A percentile compares a stretch with the other conserved stretches of the same genome.
phyloP scores from a whole-genome alignment of 345 rosid species.

The Bruguiera sexangula region DNA sequence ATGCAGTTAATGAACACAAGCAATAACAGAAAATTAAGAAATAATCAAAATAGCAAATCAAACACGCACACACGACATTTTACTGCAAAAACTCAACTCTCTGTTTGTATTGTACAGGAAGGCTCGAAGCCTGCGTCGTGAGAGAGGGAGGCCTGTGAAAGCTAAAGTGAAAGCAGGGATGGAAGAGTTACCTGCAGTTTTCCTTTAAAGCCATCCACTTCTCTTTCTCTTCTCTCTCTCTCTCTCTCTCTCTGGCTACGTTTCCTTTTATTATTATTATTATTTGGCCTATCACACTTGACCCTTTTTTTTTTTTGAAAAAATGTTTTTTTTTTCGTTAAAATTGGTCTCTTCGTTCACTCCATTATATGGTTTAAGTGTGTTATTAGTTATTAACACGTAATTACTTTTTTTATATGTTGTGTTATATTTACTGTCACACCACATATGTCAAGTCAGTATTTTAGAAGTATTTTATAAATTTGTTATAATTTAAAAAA shows the following conservation, averaged over 20 bases:
- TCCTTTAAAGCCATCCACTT: background rate
- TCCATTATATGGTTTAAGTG: too few relatives aligned
- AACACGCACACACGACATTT: too few relatives aligned
- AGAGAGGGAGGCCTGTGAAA: background rate
- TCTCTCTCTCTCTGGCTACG: background rate
- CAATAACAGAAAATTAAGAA: background rate
- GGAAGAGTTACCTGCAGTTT: background rate
- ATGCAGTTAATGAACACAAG: background rate
- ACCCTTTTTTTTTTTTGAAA: too few relatives aligned
- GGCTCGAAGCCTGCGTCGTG: background rate
- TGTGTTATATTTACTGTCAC: too few relatives aligned
- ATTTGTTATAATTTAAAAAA: too few relatives aligned
- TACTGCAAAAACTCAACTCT: background rate
- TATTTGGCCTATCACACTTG: too few relatives aligned
- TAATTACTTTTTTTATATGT: too few relatives aligned
- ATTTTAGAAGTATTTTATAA: too few relatives aligned
- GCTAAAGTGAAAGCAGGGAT: conserved; percentile 8
- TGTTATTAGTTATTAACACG: too few relatives aligned
- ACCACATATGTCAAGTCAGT: too few relatives aligned
- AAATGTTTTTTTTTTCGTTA: too few relatives aligned
- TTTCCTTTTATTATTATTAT: background rate
- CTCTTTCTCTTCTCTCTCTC: background rate
- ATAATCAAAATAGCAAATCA: background rate
- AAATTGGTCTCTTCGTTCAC: too few relatives aligned
- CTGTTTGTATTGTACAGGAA: background rate